phyloP scores from a whole-genome alignment of 495 filamentous ascomycete species.

The Neurospora sp. region DNA sequence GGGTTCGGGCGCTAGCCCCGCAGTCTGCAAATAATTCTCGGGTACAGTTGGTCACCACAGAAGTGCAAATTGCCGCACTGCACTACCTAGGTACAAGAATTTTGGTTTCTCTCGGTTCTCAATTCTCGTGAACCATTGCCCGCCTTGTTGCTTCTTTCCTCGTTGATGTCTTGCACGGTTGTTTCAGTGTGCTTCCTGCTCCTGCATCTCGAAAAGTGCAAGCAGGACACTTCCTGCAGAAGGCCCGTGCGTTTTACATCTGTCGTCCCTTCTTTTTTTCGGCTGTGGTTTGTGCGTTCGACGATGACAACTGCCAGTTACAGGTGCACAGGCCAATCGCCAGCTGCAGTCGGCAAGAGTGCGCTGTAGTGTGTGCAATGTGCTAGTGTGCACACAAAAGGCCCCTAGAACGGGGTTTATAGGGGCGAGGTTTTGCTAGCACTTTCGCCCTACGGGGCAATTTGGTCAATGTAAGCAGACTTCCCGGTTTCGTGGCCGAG shows the following conservation, averaged over 20 bases:
- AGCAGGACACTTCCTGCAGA: not conserved
- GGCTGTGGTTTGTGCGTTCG: not conserved
- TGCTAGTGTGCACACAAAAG: not conserved
- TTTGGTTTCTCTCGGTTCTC: not conserved
- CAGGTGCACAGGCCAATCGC: not conserved
- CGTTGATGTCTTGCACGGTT: not conserved
- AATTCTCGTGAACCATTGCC: not conserved
- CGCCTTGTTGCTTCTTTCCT: not conserved
- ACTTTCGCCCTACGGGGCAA: conserved; percentile 18
- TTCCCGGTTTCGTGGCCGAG: not conserved
- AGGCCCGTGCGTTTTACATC: not conserved
- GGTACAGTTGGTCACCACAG: not conserved
- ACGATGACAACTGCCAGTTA: not conserved
- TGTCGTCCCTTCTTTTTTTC: not conserved
- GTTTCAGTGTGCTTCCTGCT: not conserved
- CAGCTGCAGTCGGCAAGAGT: not conserved
- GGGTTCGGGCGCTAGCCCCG: conserved; percentile 10
- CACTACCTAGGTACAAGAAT: not conserved
- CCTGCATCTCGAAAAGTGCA: not conserved
- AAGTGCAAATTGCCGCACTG: not conserved
- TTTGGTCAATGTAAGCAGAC: conserved; percentile 25
- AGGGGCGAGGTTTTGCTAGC: not conserved
- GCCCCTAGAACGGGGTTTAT: not conserved
- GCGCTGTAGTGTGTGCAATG: not conserved
- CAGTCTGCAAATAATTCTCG: not conserved